Conservation (phyloP, 257 asterid genomes). For the Solanum dulcamara region DNA sequence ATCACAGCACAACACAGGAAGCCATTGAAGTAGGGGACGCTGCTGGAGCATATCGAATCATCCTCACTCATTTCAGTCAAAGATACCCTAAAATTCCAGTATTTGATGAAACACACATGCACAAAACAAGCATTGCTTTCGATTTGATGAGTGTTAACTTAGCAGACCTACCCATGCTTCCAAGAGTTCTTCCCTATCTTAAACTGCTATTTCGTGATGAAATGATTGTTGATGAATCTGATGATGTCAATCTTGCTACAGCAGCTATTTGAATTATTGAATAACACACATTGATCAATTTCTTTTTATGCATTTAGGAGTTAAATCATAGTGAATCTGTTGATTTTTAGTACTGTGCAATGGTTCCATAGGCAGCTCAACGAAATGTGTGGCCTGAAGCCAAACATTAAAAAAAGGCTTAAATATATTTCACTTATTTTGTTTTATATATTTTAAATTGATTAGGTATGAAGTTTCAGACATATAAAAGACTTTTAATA, state of each 20-base stretch:
- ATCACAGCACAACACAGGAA: constrained; percentile 90
- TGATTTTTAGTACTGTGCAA: too few relatives aligned
- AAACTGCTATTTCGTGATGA: constrained; percentile 70
- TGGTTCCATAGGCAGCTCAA: too few relatives aligned
- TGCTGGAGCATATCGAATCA: constrained; percentile 73
- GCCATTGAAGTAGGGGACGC: constrained; percentile 71
- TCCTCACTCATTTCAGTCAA: constrained; percentile 95
- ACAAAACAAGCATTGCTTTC: constrained; percentile 79
- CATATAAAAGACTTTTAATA: too few relatives aligned
- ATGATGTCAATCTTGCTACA: constrained; percentile 29
- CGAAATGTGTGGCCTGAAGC: too few relatives aligned
- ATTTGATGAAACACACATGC: constrained; percentile 60
- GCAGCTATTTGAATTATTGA: constrained; percentile 9
- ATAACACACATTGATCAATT: background rate
- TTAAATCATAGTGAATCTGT: background rate
- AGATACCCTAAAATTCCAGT: constrained; percentile 94
- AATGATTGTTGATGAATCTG: constrained; percentile 59
- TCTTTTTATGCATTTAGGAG: background rate
- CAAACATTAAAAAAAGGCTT: too few relatives aligned
- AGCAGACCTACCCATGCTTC: constrained; percentile 75
- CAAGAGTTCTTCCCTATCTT: constrained; percentile 68
- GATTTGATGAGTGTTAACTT: constrained; percentile 92
- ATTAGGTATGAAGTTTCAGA: too few relatives aligned
- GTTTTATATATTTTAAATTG: too few relatives aligned
- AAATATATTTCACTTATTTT: too few relatives aligned